These are phyloP conservation scores for Phyllosticta citribraziliensis DNA, from an alignment of 2,329 filamentous ascomycete genomes.

Conservation along the genomic window DNA sequence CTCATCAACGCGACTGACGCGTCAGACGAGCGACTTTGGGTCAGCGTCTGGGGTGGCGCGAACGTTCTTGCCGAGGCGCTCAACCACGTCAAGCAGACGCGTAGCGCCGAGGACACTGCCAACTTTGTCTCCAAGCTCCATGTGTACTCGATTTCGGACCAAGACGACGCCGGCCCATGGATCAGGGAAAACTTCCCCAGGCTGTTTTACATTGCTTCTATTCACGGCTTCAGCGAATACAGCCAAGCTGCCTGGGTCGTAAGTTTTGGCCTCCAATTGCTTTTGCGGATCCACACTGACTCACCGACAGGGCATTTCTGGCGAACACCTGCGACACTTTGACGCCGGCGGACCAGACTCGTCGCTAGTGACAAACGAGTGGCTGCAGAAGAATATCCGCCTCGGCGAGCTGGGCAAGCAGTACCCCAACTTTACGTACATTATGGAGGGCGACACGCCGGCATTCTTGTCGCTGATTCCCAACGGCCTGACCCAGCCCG, in stretches of 20 bases:
- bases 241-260: constrained; percentile 38
- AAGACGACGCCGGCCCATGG: constrained; percentile 43
- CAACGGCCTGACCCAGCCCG: constrained; percentile 31
- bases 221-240: constrained; percentile 43
- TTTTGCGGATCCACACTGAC: not conserved
- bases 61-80: constrained; percentile 43
- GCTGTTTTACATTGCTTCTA: constrained; percentile 40
- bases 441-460: constrained; percentile 40
- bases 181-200: constrained; percentile 38
- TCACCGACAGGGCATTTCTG: constrained; percentile 2
- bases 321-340: constrained; percentile 28
- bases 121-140: constrained; percentile 35
- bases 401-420: constrained; percentile 33
- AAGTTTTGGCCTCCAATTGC: not conserved
- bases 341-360: constrained; percentile 33
- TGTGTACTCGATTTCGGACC: constrained; percentile 45
- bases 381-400: constrained; percentile 39
- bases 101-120: constrained; percentile 22
- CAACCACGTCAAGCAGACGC: constrained; percentile 23
- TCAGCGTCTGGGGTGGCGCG: constrained; percentile 42
- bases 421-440: constrained; percentile 37
- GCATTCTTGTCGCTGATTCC: constrained; percentile 33
- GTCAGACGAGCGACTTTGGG: constrained; percentile 36
- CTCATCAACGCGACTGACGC: constrained; percentile 18
- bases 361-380: constrained; percentile 33